phyloP scores from a whole-genome alignment of 1,284 basidiomycete genomes.

The Ganoderma lucidum region DNA sequence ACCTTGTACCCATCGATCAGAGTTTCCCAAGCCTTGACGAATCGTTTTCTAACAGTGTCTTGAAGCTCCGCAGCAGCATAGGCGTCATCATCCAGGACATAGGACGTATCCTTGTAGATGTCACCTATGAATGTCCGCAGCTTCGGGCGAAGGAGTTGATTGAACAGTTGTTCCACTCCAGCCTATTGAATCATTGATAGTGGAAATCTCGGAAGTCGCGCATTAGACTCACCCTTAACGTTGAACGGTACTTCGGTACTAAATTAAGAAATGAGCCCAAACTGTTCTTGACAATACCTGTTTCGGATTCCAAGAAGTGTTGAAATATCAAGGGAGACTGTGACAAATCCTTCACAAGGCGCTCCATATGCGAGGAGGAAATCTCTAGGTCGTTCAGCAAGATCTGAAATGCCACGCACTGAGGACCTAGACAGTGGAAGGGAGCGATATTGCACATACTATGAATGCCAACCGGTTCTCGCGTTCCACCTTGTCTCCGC shows the following conservation, averaged over 20 bases:
- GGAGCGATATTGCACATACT: conserved; percentile 53
- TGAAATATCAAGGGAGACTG: conserved; percentile 66
- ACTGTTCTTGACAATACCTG: conserved; percentile 52
- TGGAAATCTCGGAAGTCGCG: neutral
- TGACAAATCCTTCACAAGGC: conserved; percentile 77
- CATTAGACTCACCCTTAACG: conserved; percentile 65
- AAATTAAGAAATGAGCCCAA: conserved; percentile 61
- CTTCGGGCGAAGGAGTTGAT: conserved; percentile 88
- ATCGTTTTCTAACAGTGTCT: conserved; percentile 88
- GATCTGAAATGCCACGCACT: conserved; percentile 56
- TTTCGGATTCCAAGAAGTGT: conserved; percentile 73
- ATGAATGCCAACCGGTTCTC: conserved; percentile 84
- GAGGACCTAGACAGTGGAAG: neutral
- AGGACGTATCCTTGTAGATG: conserved; percentile 89
- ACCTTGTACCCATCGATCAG: conserved; percentile 89
- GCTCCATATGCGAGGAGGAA: conserved; percentile 86
- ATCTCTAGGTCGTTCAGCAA: conserved; percentile 91
- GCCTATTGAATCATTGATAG: conserved; percentile 51
- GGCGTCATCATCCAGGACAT: conserved; percentile 88
- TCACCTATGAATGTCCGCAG: conserved; percentile 87
- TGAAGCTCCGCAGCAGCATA: conserved; percentile 87
- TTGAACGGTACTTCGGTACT: conserved; percentile 72
- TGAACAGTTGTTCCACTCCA: conserved; percentile 94
- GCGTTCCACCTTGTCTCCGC: conserved; percentile 77
- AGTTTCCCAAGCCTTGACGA: conserved; percentile 86